These are phyloP conservation scores for Cytospora mali DNA, from an alignment of 2,329 filamentous ascomycete species.

Conservation along the genomic window DNA sequence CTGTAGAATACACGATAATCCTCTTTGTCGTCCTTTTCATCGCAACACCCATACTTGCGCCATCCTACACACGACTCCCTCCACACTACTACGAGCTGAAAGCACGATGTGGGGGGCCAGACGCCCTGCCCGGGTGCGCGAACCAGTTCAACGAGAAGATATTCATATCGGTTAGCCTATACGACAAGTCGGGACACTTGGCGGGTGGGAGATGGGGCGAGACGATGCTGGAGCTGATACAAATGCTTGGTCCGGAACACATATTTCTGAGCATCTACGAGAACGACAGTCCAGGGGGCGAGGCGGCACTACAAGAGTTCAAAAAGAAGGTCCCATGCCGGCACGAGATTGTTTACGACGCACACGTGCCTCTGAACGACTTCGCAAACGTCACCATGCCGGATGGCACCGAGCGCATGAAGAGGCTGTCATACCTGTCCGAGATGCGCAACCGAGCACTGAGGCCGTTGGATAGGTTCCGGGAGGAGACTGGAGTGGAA, in stretches of 20 bases:
- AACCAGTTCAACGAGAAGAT: conserved; percentile 60
- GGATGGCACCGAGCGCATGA: conserved; percentile 63
- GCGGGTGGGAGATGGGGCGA: conserved; percentile 66
- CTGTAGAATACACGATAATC: conserved; percentile 33
- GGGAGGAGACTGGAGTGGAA: conserved; percentile 39
- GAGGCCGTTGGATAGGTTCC: conserved; percentile 58
- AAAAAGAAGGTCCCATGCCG: conserved; percentile 48
- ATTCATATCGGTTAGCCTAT: conserved; percentile 74
- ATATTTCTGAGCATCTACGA: conserved; percentile 75
- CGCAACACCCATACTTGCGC: conserved; percentile 41
- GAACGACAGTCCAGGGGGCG: conserved; percentile 63
- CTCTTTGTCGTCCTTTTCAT: conserved; percentile 38
- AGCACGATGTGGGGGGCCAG: conserved; percentile 36
- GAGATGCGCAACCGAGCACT: conserved; percentile 73
- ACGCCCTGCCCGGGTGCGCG: conserved; percentile 39
- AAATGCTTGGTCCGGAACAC: conserved; percentile 67
- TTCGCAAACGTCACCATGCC: conserved; percentile 64
- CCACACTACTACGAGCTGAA: conserved; percentile 42
- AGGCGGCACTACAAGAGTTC: conserved; percentile 56
- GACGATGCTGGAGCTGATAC: conserved; percentile 61
- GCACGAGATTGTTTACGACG: conserved; percentile 60
- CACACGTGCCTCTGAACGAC: conserved; percentile 57
- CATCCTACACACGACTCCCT: conserved; percentile 47
- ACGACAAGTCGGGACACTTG: conserved; percentile 63
- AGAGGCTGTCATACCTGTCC: conserved; percentile 74